Evolutionary conservation across 257 asterid species (phyloP), one percentile per base, ranked within the genome.

Genomic region (Lycium barbarum): DNA sequence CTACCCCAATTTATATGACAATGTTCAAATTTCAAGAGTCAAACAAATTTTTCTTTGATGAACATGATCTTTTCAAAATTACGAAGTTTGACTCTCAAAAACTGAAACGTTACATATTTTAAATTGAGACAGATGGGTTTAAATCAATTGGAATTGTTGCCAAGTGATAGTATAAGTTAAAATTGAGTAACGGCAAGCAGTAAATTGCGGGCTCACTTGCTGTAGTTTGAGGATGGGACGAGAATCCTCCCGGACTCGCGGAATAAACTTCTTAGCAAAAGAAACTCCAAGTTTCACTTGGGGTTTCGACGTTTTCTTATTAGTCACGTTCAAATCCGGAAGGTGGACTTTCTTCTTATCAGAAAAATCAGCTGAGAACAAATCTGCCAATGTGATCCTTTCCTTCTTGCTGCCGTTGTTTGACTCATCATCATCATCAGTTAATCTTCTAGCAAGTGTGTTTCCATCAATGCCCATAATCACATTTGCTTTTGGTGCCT

Each of bases 361-460:
- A 47, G 84, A 72, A 7, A 87, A 72, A 81, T 92, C 93, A 1
- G 93, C 94, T 7, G 82, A 82, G 88, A 94, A 93, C 88, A 94
- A 89, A 54, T 93, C 98, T 0, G 95, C 98, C 7, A 94, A 93
- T 9, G 98, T 94, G 71, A 85, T 93, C 84, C 97, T 88, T 53
- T 71, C 90, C 84, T 71, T 89, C 85, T 74, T 20, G 62, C 62
- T 81, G 73, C 84, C 35, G 10, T 20, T 45, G 83, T 54, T 33
- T 59, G 57, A 13, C 45, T 70, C 53, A 40, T 66, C 51, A 20
- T 43, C 18, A 61, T 72, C 38, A 36, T 14, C 15, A 40, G 45
- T 40, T 40, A 2, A 40, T 35, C 84, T 10, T 9, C 35, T 49
- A 14, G 13, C 3, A 54, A 14, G 40, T 38, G 14, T 7, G 47